Conservation (phyloP, 768 basidiomycete species). For the Calocybe indica region DNA sequence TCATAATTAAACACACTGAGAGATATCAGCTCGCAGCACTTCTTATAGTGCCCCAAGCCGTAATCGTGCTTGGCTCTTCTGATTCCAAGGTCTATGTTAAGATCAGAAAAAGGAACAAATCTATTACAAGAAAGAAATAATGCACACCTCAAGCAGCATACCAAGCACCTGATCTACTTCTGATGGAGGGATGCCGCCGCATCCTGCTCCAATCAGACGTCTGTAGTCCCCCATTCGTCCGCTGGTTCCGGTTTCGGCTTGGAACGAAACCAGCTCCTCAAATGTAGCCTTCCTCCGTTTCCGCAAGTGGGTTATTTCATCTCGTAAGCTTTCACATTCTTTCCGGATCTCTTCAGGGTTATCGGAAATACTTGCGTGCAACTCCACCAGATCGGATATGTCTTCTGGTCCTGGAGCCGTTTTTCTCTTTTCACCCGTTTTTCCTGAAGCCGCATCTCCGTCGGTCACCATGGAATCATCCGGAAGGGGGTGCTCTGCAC, state of each 20-base stretch:
- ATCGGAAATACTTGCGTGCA: conserved; percentile 54
- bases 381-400: conserved; percentile 52
- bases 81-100: conserved; percentile 64
- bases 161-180: conserved; percentile 86
- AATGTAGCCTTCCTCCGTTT: conserved; percentile 69
- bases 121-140: conserved; percentile 2
- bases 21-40: no score
- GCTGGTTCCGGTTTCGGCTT: conserved; percentile 87
- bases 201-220: conserved; percentile 83
- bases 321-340: conserved; percentile 56
- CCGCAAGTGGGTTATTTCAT: conserved; percentile 59
- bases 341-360: conserved; percentile 47
- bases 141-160: conserved; percentile 75
- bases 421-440: conserved; percentile 22
- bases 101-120: conserved; percentile 1
- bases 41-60: no score
- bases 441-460: conserved; percentile 46
- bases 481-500: conserved; percentile 11
- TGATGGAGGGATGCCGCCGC: conserved; percentile 77
- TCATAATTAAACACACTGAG: no score
- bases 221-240: conserved; percentile 88
- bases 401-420: conserved; percentile 49
- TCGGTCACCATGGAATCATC: conserved; percentile 35
- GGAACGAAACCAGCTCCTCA: conserved; percentile 70
- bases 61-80: conserved; percentile 56